Conservation (phyloP, 2,329 filamentous ascomycete species). For the Lithohypha guttulata region DNA sequence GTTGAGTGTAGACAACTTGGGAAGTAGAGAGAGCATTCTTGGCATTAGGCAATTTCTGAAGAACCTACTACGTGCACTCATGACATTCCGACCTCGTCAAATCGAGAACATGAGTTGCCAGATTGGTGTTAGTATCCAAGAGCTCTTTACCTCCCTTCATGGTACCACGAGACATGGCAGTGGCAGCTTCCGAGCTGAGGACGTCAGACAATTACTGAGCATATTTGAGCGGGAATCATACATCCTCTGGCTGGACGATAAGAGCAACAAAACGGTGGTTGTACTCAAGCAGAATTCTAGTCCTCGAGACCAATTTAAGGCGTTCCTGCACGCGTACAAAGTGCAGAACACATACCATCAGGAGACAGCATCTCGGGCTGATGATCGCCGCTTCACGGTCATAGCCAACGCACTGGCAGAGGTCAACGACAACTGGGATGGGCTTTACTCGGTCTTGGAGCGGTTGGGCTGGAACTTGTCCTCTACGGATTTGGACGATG, state of each 20-base stretch:
- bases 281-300: constrained; percentile 51
- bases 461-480: constrained; percentile 17
- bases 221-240: constrained; percentile 46
- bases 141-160: background rate
- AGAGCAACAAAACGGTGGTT: constrained; percentile 41
- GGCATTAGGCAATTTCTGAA: background rate
- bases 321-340: constrained; percentile 50
- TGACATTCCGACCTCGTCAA: background rate
- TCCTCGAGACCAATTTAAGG: constrained; percentile 44
- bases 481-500: constrained; percentile 14
- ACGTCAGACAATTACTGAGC: constrained; percentile 21
- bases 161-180: background rate
- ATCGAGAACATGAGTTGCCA: background rate
- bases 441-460: constrained; percentile 10
- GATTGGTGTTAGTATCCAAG: constrained; percentile 11
- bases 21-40: constrained; percentile 12
- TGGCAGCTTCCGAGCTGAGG: background rate
- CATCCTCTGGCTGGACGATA: constrained; percentile 47
- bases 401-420: constrained; percentile 12
- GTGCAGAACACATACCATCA: background rate
- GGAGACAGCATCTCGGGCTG: background rate
- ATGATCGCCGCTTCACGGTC: background rate
- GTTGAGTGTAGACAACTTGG: constrained; percentile 11
- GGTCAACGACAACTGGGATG: constrained; percentile 12
- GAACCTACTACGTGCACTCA: background rate